Conservation (phyloP, 2,329 filamentous ascomycete genomes). For the Aspergillus clavatus region DNA sequence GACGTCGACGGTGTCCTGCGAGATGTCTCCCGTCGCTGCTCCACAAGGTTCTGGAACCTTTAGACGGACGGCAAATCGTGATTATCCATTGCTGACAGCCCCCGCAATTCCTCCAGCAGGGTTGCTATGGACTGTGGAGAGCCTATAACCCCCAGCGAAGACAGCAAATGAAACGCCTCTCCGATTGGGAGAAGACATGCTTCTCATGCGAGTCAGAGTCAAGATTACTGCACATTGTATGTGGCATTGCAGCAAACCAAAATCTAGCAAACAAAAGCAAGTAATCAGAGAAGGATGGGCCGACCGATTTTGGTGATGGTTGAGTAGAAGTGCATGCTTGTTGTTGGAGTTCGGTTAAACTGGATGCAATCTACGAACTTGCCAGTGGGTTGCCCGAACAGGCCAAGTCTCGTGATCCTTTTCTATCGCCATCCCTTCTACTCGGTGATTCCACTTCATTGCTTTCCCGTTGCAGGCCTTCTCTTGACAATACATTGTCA, state of each 20-base stretch:
- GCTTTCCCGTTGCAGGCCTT: too few relatives aligned
- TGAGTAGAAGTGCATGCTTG: too few relatives aligned
- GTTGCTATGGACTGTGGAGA: neutral
- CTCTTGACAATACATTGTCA: too few relatives aligned
- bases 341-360: too few relatives aligned
- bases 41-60: neutral
- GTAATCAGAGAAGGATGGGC: neutral
- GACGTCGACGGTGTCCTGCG: neutral
- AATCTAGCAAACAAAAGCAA: neutral
- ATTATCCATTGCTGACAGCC: neutral
- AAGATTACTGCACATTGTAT: neutral
- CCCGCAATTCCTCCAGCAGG: slow-evolving; percentile 9
- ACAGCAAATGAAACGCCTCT: neutral
- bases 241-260: neutral
- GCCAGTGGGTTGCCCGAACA: too few relatives aligned
- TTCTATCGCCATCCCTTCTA: too few relatives aligned
- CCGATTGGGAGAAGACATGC: neutral
- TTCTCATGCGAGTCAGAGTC: neutral
- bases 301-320: too few relatives aligned
- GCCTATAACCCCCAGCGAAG: neutral
- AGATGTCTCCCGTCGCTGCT: neutral
- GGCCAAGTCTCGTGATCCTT: too few relatives aligned
- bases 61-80: slow-evolving; percentile 5
- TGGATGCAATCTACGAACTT: too few relatives aligned
- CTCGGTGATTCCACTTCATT: too few relatives aligned